Conservation (phyloP, 768 basidiomycete genomes). For the Hemileccinum rubropunctum region DNA sequence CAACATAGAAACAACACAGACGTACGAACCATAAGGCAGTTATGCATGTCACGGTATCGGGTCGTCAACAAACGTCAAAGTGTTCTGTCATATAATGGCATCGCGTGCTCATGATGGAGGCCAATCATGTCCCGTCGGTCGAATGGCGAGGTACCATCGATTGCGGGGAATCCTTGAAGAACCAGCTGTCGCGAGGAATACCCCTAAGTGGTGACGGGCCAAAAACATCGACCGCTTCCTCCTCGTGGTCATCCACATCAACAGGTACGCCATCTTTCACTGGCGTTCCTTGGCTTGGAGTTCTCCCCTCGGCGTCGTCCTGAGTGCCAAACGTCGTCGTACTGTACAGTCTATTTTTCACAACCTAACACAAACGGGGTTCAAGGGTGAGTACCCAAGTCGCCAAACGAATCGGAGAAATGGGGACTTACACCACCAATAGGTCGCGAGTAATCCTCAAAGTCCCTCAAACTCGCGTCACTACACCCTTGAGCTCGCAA, state of each 20-base stretch:
- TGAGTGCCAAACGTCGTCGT: conserved; percentile 33
- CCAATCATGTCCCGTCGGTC: background rate
- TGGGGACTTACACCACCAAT: conserved; percentile 28
- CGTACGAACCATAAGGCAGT: conserved; percentile 13
- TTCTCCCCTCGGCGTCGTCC: conserved; percentile 19
- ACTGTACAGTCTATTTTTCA: conserved; percentile 30
- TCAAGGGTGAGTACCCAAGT: background rate
- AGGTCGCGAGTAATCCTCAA: conserved; percentile 34
- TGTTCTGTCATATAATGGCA: background rate
- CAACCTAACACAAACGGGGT: conserved; percentile 13
- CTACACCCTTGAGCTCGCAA: conserved; percentile 23
- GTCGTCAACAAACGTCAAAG: conserved; percentile 5
- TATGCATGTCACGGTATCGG: background rate
- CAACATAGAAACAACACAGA: background rate
- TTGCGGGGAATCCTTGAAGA: background rate
- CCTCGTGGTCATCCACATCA: too few relatives aligned
- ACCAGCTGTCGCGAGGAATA: conserved; percentile 9
- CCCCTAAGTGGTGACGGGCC: background rate
- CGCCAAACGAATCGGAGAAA: background rate
- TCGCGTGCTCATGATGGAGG: background rate
- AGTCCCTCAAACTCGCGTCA: conserved; percentile 28
- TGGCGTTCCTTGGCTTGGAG: conserved; percentile 1
- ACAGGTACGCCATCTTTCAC: background rate
- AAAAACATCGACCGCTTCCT: conserved; percentile 8
- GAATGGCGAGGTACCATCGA: background rate